Base-by-base conservation (phyloP, 495 filamentous ascomycete genomes). In the Chaetomium cochliodes region DNA sequence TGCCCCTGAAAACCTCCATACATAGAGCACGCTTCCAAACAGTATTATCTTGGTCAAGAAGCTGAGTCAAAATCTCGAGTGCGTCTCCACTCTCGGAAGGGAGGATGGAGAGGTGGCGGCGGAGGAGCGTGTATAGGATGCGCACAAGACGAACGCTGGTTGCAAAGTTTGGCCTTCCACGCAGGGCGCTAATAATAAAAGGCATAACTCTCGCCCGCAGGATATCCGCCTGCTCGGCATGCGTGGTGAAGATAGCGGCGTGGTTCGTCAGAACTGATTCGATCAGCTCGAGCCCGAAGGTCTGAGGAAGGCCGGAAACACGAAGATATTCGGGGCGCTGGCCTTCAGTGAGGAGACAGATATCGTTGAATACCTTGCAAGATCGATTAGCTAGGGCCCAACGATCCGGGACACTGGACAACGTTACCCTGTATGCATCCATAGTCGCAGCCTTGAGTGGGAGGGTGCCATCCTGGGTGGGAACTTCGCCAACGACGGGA, bases 181-280 rank as follows among this genome's bases (percentile, higher is more conserved):
- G 90, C 7, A 98, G 73, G 13, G 87, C 86, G 63, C 85, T 88
- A 66, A 91, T 89, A 41, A 91, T 82, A 63, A 94, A 84, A 25
- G 94, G 93, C 82, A 97, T 87, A 3, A 97, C 83, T 25, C 89
- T 82, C n/a, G 81, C 81, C n/a, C 88, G 86, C 28, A 97, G 76
- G 28, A 96, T 84, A 69, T 93, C 81, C 6, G 87, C 84, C 69
- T 96, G 89, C 71, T 98, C 94, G 0, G 85, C 80, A 72, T 97
- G 94, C 1, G 80, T 79, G 8, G 85, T 78, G 73, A 97, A 92
- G 33, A 96, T 88, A 37, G 84, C 81, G 18, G 89, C 86, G 79
- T 96, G 92, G 70, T 92, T 96, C 4, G 88, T 84, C 51, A 98
- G 75, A 41, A 96, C 84, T 6, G 91, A 92, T 77, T 96, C 93